Evolutionary conservation across 805 yeast genomes (phyloP), one percentile per base, ranked within the genome.

Genomic region (Yarrowia porcina): DNA sequence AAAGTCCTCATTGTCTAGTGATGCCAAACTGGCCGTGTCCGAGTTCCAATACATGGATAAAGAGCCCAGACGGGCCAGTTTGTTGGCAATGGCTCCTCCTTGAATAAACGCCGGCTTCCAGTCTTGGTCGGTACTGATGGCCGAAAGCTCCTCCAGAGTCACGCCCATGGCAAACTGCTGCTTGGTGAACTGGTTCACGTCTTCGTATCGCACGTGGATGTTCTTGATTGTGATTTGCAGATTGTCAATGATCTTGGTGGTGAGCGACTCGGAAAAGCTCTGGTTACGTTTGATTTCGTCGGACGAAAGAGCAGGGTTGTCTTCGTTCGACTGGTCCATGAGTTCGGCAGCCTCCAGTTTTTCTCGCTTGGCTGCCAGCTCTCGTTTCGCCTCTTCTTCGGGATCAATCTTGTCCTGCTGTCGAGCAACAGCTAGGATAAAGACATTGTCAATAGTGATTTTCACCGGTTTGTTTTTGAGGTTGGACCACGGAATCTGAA

Each of bases 401-500:
- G 84, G 88, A 64, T 85, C 87, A 23, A 81, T 85, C 15, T 81
- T 84, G 15, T 81, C 80, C 39, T 83, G 77, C 4, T 84, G 74
- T 20, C 85, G 84, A 1, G 98, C 97, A 1, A 86, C 78, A 0
- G 96, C 96, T 35, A 96, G 77, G 27, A 94, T 72, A 69, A 87
- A 91, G 12, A 91, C 93, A 72, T 94, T 94, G 68, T 94, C 93
- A 64, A 94, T 87, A 12, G 83, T 77, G 13, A 94, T 83, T 72
- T 89, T 90, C 8, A 93, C 98, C 0, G 99, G 98, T 70, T 92
- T 89, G 20, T 89, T 86, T 71, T 92, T 92, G 67, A 96, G 77
- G 70, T 91, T 94, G 0, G 97, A 87, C 97, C 98, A 96, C 0
- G 99, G 99, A 38, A 94, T 93, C 71, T 89, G 97, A 62, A 94